Conservation (phyloP, 2,329 filamentous ascomycete species). For the Polytolypa hystricis region DNA sequence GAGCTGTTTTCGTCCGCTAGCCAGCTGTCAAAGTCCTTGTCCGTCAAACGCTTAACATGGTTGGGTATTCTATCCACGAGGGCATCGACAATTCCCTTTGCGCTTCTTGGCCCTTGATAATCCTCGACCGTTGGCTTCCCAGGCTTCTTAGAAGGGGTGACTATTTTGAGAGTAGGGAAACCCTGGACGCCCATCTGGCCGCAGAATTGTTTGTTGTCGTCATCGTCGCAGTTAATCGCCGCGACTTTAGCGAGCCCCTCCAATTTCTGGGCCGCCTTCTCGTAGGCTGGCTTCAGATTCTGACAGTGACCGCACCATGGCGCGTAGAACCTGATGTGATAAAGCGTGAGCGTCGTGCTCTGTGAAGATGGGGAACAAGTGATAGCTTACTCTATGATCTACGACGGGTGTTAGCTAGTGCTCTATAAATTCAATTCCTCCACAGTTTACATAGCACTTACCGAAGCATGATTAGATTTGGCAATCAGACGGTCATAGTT, state of each 20-base stretch:
- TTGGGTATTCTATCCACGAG: constrained; percentile 85
- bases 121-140: constrained; percentile 77
- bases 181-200: constrained; percentile 77
- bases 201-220: constrained; percentile 81
- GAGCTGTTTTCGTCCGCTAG: constrained; percentile 54
- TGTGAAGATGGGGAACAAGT: constrained; percentile 7
- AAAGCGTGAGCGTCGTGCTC: constrained; percentile 12
- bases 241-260: constrained; percentile 90
- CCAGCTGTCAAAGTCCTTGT: constrained; percentile 69
- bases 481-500: constrained; percentile 74
- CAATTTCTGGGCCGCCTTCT: constrained; percentile 82
- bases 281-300: constrained; percentile 89
- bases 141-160: constrained; percentile 70
- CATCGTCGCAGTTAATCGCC: constrained; percentile 89
- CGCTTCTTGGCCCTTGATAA: constrained; percentile 72
- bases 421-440: no score
- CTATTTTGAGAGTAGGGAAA: constrained; percentile 91
- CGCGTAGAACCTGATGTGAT: constrained; percentile 74
- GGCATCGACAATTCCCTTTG: constrained; percentile 78
- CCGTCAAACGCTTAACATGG: constrained; percentile 69
- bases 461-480: constrained; percentile 82
- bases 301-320: constrained; percentile 98
- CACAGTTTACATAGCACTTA: constrained; percentile 38
- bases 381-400: constrained; percentile 43
- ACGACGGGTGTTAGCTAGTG: constrained; percentile 15